Conservation (phyloP, 1,139 yeast species). For the Taphrina betulina region DNA sequence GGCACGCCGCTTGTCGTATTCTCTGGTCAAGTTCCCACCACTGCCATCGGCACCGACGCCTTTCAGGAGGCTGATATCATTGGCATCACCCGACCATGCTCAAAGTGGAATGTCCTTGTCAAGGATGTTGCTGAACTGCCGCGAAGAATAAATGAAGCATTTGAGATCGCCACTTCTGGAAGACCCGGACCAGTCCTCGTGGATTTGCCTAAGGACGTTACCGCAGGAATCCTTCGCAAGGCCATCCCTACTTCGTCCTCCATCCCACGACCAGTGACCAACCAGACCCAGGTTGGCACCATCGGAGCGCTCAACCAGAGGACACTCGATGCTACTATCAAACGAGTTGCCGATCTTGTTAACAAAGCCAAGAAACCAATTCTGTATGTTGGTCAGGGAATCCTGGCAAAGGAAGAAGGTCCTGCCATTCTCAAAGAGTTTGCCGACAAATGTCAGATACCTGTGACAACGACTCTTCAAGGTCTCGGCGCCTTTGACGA, state of each 20-base stretch:
- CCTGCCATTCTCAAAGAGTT: slow-evolving; percentile 76
- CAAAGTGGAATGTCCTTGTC: slow-evolving; percentile 99
- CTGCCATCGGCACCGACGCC: slow-evolving; percentile 95
- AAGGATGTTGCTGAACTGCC: slow-evolving; percentile 92
- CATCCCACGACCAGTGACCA: slow-evolving; percentile 73
- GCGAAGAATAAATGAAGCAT: slow-evolving; percentile 93
- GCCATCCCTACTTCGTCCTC: slow-evolving; percentile 85
- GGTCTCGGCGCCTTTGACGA: slow-evolving; percentile 95
- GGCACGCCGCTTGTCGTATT: slow-evolving; percentile 98
- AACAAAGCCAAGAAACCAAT: slow-evolving; percentile 85
- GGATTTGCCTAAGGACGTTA: slow-evolving; percentile 95
- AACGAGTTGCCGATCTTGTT: slow-evolving; percentile 72
- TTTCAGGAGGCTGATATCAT: slow-evolving; percentile 98
- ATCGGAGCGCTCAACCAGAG: slow-evolving; percentile 47
- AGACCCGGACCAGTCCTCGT: slow-evolving; percentile 98
- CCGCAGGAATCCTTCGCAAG: slow-evolving; percentile 81
- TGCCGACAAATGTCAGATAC: slow-evolving; percentile 86
- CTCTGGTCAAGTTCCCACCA: slow-evolving; percentile 94
- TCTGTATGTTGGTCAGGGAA: slow-evolving; percentile 89
- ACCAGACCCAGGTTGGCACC: slow-evolving; percentile 44
- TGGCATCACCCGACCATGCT: slow-evolving; percentile 94
- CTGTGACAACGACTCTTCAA: slow-evolving; percentile 93
- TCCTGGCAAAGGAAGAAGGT: slow-evolving; percentile 75
- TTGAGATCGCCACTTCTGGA: slow-evolving; percentile 92
- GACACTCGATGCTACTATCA: slow-evolving; percentile 71